Conservation (phyloP, 169 alveolate species). For the Cryptosporidium ubiquitum region DNA sequence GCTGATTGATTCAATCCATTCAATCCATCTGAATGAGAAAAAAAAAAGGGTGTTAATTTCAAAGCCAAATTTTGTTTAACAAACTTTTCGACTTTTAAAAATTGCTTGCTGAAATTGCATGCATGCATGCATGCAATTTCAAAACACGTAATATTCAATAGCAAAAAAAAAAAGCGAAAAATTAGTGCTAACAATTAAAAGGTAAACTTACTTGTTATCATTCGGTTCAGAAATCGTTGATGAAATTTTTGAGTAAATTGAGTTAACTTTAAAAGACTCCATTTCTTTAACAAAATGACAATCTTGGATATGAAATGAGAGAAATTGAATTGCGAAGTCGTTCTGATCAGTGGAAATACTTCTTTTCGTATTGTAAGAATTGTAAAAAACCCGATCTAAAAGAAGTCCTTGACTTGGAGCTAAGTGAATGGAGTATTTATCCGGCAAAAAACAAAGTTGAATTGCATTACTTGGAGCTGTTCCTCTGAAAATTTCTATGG, state of each 20-base stretch:
- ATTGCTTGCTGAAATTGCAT: not conserved
- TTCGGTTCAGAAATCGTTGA: not conserved
- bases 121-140: not conserved
- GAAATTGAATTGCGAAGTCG: constrained; percentile 14
- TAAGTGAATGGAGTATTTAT: constrained; percentile 64
- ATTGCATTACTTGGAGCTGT: constrained; percentile 83
- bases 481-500: constrained; percentile 81
- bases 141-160: not conserved
- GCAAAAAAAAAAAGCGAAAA: not conserved
- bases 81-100: not conserved
- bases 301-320: constrained; percentile 14
- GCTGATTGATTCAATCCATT: constrained; percentile 64
- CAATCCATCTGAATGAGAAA: constrained; percentile 32
- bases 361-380: constrained; percentile 55
- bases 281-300: constrained; percentile 38
- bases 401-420: constrained; percentile 76
- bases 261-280: constrained; percentile 26
- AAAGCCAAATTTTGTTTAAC: not conserved
- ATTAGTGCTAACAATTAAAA: not conserved
- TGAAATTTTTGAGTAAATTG: not conserved
- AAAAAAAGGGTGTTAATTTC: not conserved
- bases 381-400: constrained; percentile 68
- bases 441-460: constrained; percentile 75
- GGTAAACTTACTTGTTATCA: constrained; percentile 43
- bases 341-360: constrained; percentile 26